Evolutionary conservation across 176 grass and related monocot species (phyloP), one percentile per base, ranked within the genome.

Genomic region (Saccharum spontaneum): DNA sequence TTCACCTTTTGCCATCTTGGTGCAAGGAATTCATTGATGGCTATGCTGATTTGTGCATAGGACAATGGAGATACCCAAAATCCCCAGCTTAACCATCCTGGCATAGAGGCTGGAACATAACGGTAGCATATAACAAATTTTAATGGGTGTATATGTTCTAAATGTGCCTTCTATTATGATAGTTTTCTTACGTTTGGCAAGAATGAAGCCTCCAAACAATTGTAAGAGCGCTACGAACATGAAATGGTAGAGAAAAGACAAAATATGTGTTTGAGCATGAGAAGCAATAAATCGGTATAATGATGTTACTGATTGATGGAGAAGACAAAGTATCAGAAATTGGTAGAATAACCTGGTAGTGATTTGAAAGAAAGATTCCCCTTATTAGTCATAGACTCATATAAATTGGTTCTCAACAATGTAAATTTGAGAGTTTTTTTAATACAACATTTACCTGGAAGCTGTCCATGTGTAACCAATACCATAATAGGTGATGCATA

Each of bases 1-100:
- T 78, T 64, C 14, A 94, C 92, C 86, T 90, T 86, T 81, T 94
- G 83, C 92, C 92, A 94, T 94, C 89, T 90, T 38, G 89, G 83
- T 68, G 89, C 86, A 31, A 75, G 86, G 83, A 91, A 94, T 83
- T 94, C 92, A 76, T 94, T 94, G 57, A 90, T 46, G 72, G 89
- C 71, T 37, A 83, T 82, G 71, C 73, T 79, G 65, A 94, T 88
- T 79, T 94, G 69, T 70, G 79, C 66, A 50, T 94, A 94, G 71
- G 86, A 60, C 70, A 94, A 74, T 73, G 92, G 92, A 67, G 92
- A 90, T 74, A 87, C 45, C 92, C 92, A 91, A 80, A 91, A 94
- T 71, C 75, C 92, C 92, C 92, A 94, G 39, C 79, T 91, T 75
- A 91, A 76, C 92, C 92, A 94, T 63, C 67, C 33, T 71, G 92